Evolutionary conservation across 2,329 filamentous ascomycete species (phyloP), one percentile per base, ranked within the genome.

Genomic region (Colletotrichum sp.): DNA sequence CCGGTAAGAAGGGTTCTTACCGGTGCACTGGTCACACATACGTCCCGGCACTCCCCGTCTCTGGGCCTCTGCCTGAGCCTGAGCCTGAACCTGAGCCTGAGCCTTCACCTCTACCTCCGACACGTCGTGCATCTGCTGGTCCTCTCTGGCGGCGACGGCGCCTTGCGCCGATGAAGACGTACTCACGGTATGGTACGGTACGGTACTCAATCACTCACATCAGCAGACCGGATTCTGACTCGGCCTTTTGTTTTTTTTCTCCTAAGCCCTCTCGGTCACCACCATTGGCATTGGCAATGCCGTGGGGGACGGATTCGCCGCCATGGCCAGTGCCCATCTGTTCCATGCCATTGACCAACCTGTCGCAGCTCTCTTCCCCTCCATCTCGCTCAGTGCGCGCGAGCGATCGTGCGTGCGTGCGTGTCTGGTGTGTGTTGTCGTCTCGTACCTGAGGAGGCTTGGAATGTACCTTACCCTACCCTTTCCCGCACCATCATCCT

Each of bases 141-240:
- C 28, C 28, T 28, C 57, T 28, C 57, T 39, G 30, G 32, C 60
- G 32, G 60, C 66, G 66, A 16, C 66, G 52, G 32, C 34, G 64
- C 16, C 39, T 52, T 48, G n/a, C 64, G 39, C 63, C 36, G 30
- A 36, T 43, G 24, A 12, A 66, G 36, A 16, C 34, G 61, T 43
- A 65, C 61, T 32, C n/a, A 24, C 24, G 55, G 55, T 28, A 59
- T 6, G 52, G n/a, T 57, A 57, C 52, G 13, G 21, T 60, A 43
- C 36, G 15, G 16, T 39, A 48, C 24, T 55, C 43, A 67, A 67
- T 36, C 64, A 43, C 39, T 43, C 48, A 28, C 52, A 63, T 55
- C 36, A 52, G 67, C 67, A 70, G 67, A 55, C 67, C 57, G 34
- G 34, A 61, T 70, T 52, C 67, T 70, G 67, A 70, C 67, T 63